These are phyloP conservation scores for Chenopodium suecicum DNA, from an alignment of 148 eudicot species.

Conservation along the genomic window DNA sequence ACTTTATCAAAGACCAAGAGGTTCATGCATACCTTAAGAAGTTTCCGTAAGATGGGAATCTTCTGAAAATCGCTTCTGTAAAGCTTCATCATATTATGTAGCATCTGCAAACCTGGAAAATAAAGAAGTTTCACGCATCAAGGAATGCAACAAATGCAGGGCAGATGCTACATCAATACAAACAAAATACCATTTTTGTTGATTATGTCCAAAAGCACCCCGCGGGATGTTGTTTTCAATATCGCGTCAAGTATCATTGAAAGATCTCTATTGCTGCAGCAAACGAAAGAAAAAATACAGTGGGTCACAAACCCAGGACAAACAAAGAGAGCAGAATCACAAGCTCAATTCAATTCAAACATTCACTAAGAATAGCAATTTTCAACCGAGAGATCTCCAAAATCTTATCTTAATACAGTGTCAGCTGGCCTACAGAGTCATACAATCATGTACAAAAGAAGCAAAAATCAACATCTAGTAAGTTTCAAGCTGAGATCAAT, in stretches of 20 bases:
- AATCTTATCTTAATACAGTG: neutral
- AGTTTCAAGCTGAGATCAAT: neutral
- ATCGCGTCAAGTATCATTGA: constrained; percentile 96
- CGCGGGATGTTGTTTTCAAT: constrained; percentile 79
- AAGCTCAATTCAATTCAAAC: neutral
- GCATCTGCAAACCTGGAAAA: constrained; percentile 84
- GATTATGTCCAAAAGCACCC: constrained; percentile 77
- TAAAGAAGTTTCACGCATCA: constrained; percentile 13
- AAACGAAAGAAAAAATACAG: constrained; percentile 1
- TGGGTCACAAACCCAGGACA: neutral
- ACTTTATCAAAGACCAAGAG: neutral
- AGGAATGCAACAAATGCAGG: neutral
- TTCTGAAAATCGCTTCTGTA: constrained; percentile 68
- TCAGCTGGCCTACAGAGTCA: neutral
- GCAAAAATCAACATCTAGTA: neutral
- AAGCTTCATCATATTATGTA: constrained; percentile 88
- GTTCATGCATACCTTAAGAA: constrained; percentile 65
- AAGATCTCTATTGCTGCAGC: constrained; percentile 86
- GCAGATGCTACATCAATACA: neutral
- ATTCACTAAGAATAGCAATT: neutral
- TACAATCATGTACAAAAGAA: neutral
- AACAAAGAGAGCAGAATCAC: constrained; percentile 5
- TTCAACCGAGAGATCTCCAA: neutral
- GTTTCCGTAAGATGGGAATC: constrained; percentile 90
- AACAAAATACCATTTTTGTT: constrained; percentile 71